Evolutionary conservation across 768 basidiomycete genomes (phyloP).

Genomic region (Trametes punicea): DNA sequence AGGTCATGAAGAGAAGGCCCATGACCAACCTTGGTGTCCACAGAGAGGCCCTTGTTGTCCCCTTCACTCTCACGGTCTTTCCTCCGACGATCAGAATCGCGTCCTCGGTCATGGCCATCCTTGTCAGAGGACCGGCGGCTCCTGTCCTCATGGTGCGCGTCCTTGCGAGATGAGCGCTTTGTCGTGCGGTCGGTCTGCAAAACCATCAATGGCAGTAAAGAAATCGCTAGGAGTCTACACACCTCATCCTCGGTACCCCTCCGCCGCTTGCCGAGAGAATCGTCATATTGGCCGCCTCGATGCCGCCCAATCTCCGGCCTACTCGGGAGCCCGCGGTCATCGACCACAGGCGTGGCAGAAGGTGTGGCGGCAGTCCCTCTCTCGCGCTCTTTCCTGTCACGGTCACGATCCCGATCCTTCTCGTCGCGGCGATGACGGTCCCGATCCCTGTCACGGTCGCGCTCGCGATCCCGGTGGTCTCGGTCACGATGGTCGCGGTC

Average conservation of each 20-base stretch:
- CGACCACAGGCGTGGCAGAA: constrained; percentile 33
- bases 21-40: constrained; percentile 56
- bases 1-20: neutral
- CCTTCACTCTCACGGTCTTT: constrained; percentile 62
- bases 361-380: constrained; percentile 30
- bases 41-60: constrained; percentile 42
- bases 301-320: constrained; percentile 60
- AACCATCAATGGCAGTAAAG: neutral
- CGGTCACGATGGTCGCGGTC: constrained; percentile 30
- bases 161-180: constrained; percentile 82
- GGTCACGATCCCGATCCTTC: constrained; percentile 59
- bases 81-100: constrained; percentile 65
- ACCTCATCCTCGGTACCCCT: constrained; percentile 73
- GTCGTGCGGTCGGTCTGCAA: constrained; percentile 64
- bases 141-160: constrained; percentile 73
- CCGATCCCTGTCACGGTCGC: constrained; percentile 29
- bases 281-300: constrained; percentile 52
- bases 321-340: constrained; percentile 55
- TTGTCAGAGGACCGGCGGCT: constrained; percentile 64
- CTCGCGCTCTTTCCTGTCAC: constrained; percentile 58
- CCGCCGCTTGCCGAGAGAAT: constrained; percentile 69
- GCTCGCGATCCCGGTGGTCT: constrained; percentile 25
- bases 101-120: constrained; percentile 60
- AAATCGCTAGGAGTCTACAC: constrained; percentile 26
- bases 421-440: constrained; percentile 35